Base-by-base conservation (phyloP, 768 basidiomycete species). In the Rossbeevera mucosa region DNA sequence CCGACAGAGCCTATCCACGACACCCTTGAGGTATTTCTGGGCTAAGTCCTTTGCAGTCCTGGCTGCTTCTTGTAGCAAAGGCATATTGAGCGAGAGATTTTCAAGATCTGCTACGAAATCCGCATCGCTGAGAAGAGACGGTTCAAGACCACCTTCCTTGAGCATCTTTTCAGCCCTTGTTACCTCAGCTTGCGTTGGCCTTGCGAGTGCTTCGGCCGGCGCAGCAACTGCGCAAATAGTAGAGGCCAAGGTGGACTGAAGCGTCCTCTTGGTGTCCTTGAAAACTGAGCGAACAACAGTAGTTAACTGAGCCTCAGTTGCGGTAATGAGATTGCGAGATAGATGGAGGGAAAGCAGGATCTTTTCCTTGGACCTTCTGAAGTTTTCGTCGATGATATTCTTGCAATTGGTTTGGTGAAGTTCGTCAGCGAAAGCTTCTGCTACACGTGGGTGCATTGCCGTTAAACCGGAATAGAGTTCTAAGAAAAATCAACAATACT, bases 101-200 rank as follows among this genome's bases (percentile, higher is more conserved):
- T 63, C 63, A 11, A 66, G 58, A 44, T 67, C 62, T 4, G 58
- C 28, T 14, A 66, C 30, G 38, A 67, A 66, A 21, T 62, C 58
- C 2, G 53, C 41, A 38, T 66, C 65, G 24, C 3, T 52, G 3
- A 63, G 33, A 20, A 59, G 65, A 33, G 60, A 59, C 18, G 53
- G 12, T 24, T 65, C 60, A 1, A 52, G 58, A 4, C 42, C 18
- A 11, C 64, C 60, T 2, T 66, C 65, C 52, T 41, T 66, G 4
- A 66, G 47, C 56, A 67, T 44, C 41, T 44, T 54, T 0, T 66
- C 63, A 3, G 61, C 64, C 5, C 9, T 47, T 26, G 2, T 41
- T 7, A 6, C 47, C 18, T 66, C 56, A 13, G 44, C 7, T 29
- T 43, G 4, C 1, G 61, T 66, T 0, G 53, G 54, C 24, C 49